These are phyloP conservation scores for Forsythia viridissima DNA, from an alignment of 257 asterid species.

Conservation along the genomic window DNA sequence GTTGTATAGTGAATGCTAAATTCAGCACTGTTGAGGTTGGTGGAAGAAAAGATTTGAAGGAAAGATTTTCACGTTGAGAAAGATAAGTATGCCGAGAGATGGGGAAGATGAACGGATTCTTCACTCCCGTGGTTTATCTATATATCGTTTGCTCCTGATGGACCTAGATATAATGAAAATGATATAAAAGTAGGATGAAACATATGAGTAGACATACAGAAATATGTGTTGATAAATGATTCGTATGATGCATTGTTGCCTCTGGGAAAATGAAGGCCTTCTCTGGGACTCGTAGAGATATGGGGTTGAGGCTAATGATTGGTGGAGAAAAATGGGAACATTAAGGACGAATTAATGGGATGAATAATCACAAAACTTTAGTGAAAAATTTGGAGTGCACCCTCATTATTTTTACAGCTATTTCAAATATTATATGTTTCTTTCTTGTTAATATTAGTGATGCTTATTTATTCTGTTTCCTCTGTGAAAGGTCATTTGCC, in stretches of 20 bases:
- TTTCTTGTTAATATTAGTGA: neutral
- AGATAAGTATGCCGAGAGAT: slow-evolving; percentile 8
- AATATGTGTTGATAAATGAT: neutral
- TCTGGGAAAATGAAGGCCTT: neutral
- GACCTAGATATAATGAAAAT: no score
- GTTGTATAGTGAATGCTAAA: neutral
- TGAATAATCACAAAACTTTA: neutral
- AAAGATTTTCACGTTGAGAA: slow-evolving; percentile 5
- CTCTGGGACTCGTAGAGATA: neutral
- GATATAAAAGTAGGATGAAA: neutral
- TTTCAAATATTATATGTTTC: neutral
- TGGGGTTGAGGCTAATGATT: slow-evolving; percentile 7
- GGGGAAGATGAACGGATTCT: slow-evolving; percentile 2
- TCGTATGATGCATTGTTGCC: neutral
- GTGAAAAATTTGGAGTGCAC: neutral
- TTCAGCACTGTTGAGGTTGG: no score
- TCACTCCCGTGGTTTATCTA: no score
- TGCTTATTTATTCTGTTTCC: neutral
- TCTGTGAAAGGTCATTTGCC: neutral
- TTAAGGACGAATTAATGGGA: neutral
- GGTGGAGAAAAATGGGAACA: neutral
- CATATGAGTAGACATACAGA: neutral
- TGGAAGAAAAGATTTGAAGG: neutral
- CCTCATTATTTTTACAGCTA: neutral
- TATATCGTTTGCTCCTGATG: no score